Base-by-base conservation (phyloP, 1,284 basidiomycete genomes). In the Chondrostereum purpureum region DNA sequence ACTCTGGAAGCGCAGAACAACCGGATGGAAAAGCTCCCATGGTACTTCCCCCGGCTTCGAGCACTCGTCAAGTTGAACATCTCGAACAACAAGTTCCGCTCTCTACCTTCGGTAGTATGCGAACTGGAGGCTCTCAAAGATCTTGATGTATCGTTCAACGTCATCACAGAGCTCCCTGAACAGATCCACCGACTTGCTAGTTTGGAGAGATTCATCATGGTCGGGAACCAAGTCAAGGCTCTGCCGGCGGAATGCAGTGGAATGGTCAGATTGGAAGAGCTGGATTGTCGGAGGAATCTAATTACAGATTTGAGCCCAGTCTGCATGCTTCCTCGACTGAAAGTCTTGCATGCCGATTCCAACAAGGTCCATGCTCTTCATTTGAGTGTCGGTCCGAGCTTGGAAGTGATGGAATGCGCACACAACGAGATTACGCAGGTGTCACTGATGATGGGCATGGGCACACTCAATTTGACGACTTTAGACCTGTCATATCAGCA, bases 121-220 rank as follows among this genome's bases (percentile, higher is more conserved):
- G 71, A 86, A 48, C 80, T 98, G 60, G 68, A 72, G 4, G 77
- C 72, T 14, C 77, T 99, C 20, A 70, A 79, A 22, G 91, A 95
- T 55, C 78, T 99, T 16, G 95, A 99, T 60, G 75, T 97, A 37
- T 98, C 95, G 0, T 98, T 98, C 74, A 99, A 99, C 68, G 81
- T 78, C 61, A 87, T 99, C 54, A 74, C 77, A 0, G 77, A 82
- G 41, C 73, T 99, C 2, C 94, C 95, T 0, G 78, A 87, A 19
- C 79, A 87, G 45, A 82, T 99, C 41, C 86, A 85, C 1, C 70
- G 78, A 35, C 70, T 99, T 44, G 65, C 64, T 31, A 72, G 76
- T 3, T 74, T 96, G 27, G 81, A 91, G 55, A 70, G 80, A 21
- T 73, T 99, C n/a, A 76, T 88, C 43, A 77, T 96, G 27, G 85